Evolutionary conservation across 176 grass and related monocot species (phyloP).

Genomic region (Themeda triandra): DNA sequence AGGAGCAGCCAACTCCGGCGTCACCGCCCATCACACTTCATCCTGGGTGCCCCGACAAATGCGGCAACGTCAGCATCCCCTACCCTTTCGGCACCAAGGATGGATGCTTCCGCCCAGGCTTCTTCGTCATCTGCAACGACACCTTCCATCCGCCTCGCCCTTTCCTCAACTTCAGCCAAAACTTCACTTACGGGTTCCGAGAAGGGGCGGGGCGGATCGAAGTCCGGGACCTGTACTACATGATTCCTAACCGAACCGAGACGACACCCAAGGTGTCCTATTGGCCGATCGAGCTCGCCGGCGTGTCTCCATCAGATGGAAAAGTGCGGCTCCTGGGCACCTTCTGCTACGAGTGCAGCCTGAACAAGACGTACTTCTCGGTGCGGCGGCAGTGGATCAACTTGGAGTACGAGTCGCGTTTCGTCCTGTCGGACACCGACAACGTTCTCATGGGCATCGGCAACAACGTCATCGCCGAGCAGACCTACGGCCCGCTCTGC

Average conservation of each 20-base stretch:
- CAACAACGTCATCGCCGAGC: neutral
- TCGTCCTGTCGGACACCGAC: neutral
- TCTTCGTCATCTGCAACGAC: neutral
- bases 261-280: no score
- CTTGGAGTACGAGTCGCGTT: no score
- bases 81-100: neutral
- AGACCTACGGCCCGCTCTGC: neutral
- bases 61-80: neutral
- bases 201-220: no score
- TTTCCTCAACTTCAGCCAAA: neutral
- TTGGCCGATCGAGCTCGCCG: neutral
- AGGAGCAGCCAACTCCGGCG: no score
- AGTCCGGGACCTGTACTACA: neutral
- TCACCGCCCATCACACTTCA: neutral
- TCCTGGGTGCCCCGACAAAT: neutral
- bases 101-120: neutral
- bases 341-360: neutral
- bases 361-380: neutral
- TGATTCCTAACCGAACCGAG: no score
- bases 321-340: no score
- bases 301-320: no score
- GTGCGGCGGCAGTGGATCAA: neutral
- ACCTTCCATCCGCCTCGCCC: neutral
- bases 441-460: neutral
- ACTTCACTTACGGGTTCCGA: no score